phyloP scores from a whole-genome alignment of 495 filamentous ascomycete genomes.

The Podospora pseudoanserina region DNA sequence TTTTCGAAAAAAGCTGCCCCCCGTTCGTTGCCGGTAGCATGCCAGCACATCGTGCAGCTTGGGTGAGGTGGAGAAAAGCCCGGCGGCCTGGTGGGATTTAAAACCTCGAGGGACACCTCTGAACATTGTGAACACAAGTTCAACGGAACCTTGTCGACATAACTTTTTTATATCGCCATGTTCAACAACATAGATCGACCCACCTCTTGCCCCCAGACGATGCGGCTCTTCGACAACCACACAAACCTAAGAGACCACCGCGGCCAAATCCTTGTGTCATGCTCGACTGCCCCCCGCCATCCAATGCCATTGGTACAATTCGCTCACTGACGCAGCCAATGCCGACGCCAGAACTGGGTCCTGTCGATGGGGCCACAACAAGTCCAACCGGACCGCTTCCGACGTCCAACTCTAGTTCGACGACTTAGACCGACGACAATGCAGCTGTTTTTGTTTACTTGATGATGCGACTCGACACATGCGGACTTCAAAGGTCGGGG shows the following conservation, averaged over 20 bases:
- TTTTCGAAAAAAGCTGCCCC: constrained; percentile 20
- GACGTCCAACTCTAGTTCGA: constrained; percentile 17
- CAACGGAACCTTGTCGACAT: background rate
- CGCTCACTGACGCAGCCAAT: constrained; percentile 27
- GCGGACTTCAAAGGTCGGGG: background rate
- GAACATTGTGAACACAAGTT: background rate
- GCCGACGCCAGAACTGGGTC: constrained; percentile 20
- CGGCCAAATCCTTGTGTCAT: constrained; percentile 25
- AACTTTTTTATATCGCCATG: background rate
- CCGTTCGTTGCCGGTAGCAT: constrained; percentile 23
- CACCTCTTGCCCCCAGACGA: background rate
- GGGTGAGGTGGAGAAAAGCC: constrained; percentile 31
- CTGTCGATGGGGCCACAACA: background rate
- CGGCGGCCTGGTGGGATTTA: constrained; percentile 26
- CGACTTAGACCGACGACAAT: background rate
- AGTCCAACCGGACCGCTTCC: constrained; percentile 27
- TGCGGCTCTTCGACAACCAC: constrained; percentile 28
- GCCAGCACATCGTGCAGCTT: constrained; percentile 43
- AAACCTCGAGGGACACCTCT: constrained; percentile 8
- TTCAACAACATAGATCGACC: constrained; percentile 2
- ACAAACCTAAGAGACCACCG: constrained; percentile 10
- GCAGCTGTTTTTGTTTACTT: constrained; percentile 1
- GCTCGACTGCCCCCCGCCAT: constrained; percentile 14
- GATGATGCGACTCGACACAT: too few species aligned
- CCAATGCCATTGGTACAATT: constrained; percentile 32